Evolutionary conservation across 257 asterid species (phyloP).

Genomic region (Solanum virginianum): DNA sequence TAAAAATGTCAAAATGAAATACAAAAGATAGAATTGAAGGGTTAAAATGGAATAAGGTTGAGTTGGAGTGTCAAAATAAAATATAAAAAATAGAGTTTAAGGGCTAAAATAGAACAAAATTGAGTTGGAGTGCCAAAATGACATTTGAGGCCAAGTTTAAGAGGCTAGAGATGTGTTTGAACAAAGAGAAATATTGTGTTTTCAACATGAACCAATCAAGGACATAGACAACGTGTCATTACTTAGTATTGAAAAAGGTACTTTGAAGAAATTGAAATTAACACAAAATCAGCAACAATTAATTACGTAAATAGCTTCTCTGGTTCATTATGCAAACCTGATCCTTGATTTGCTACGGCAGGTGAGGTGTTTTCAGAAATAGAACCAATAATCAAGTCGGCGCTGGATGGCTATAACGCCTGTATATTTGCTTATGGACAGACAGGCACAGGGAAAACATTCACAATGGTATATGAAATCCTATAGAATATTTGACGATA

Average conservation of each 20-base stretch:
- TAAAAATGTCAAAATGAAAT: too few species aligned
- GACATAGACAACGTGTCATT: background rate
- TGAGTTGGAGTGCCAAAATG: too few species aligned
- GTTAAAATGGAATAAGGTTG: too few species aligned
- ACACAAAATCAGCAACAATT: background rate
- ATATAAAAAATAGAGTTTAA: too few species aligned
- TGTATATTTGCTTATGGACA: slow-evolving; percentile 8
- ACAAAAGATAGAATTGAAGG: too few species aligned
- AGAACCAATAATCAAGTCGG: slow-evolving; percentile 8
- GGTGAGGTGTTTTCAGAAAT: slow-evolving; percentile 6
- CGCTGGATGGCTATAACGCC: slow-evolving; percentile 3
- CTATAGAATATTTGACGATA: too few species aligned
- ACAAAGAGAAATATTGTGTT: background rate
- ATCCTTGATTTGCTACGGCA: background rate
- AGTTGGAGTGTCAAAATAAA: too few species aligned
- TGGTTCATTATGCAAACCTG: background rate
- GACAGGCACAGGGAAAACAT: slow-evolving; percentile 7
- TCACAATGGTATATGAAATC: background rate
- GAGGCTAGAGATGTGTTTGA: too few species aligned
- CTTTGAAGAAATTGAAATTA: background rate
- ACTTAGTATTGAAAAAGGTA: background rate
- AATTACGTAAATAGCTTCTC: background rate
- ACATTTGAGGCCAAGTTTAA: too few species aligned
- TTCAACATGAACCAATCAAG: background rate
- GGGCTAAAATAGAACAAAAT: too few species aligned